Conservation (phyloP, 441 rosid species). For the Mallotus japonicus region DNA sequence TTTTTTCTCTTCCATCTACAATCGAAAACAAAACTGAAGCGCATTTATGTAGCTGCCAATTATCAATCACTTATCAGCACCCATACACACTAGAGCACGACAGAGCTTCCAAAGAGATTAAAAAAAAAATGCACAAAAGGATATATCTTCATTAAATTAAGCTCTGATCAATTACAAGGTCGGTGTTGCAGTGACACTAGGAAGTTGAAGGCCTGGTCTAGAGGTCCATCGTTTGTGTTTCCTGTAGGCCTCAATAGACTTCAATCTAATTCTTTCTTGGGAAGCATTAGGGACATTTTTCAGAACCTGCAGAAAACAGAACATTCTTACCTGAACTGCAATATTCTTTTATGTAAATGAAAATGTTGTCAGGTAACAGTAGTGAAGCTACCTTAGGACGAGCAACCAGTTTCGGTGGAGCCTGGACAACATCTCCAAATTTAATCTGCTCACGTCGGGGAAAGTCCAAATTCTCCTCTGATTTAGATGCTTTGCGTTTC, state of each 20-base stretch:
- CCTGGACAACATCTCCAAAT: constrained; percentile 84
- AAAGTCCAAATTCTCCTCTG: constrained; percentile 41
- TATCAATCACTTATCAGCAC: not conserved
- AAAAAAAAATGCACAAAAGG: no score
- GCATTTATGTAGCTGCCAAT: not conserved
- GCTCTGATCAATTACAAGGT: constrained; percentile 16
- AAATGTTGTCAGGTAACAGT: not conserved
- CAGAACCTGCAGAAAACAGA: constrained; percentile 38
- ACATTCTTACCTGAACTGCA: constrained; percentile 11
- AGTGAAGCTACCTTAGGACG: constrained; percentile 58
- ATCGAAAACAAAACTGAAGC: constrained; percentile 6
- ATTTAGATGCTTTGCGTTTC: constrained; percentile 39
- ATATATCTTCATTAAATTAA: no score
- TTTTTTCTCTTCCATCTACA: not conserved
- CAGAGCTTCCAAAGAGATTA: no score
- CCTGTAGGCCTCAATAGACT: constrained; percentile 76
- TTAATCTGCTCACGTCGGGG: constrained; percentile 61
- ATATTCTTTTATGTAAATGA: not conserved
- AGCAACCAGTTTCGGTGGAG: constrained; percentile 67
- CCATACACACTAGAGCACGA: not conserved
- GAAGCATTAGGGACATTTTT: constrained; percentile 51
- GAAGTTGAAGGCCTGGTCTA: constrained; percentile 64
- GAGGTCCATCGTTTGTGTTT: constrained; percentile 64
- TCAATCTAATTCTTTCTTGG: constrained; percentile 62
- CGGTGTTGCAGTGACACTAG: constrained; percentile 26